Evolutionary conservation across 352 stramenopile genomes (phyloP), one percentile per base, ranked within the genome.

Genomic region (Phytopythium cucurbitacearum): DNA sequence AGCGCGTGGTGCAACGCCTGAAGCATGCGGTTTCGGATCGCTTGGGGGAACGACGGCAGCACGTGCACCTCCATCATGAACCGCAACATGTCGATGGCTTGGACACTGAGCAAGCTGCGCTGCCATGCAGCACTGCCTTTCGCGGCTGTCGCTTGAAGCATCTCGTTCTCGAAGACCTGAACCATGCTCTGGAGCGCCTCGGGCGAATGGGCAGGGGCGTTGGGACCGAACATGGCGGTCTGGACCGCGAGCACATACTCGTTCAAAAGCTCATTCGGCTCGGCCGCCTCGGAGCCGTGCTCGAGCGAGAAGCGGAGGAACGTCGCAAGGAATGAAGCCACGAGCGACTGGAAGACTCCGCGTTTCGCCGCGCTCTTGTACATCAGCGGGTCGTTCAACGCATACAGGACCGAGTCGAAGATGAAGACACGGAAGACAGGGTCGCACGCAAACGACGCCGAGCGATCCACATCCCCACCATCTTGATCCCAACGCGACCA

Each of bases 61-160:
- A 88, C 77, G 56, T 91, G 77, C 2, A 89, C 70, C 35, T 90
- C 76, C 40, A 92, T 64, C 35, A 91, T 69, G 64, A 87, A 85
- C 3, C 81, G 80, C 8, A 90, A 56, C 9, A 54, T 66, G 8
- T 88, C 67, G 3, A 89, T 57, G 7, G 74, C 75, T 2, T 37
- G 37, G 7, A 59, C 56, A 43, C 66, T 71, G 16, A 88, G 47
- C 11, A 72, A 28, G 21, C 21, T 28, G 21, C 21, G 21, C 21
- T 28, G 21, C 21, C 21, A 28, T 28, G 45, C 21, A 38, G 48
- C 37, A 32, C 12, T 15, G 0, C 28, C 21, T 5, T 12, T 57
- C 15, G 53, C 42, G 15, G 54, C 55, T 41, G 50, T 11, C 33
- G 33, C 33, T 6, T 59, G 66, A 1, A 85, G 48, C 6, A 52